phyloP scores from a whole-genome alignment of 345 rosid species.

The Punica granatum region DNA sequence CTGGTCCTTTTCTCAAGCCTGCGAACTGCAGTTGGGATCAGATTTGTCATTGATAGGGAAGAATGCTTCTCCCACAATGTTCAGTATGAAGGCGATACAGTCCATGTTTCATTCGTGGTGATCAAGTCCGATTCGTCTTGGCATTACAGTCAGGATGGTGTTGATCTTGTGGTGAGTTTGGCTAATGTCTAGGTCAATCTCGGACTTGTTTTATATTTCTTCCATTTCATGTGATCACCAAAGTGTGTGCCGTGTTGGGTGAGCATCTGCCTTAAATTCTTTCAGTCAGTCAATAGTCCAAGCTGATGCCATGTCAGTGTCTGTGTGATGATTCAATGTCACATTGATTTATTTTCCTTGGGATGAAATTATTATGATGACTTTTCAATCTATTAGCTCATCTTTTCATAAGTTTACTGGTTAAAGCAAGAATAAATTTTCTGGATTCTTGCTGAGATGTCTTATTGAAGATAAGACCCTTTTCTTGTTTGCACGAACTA shows the following conservation, averaged over 20 bases:
- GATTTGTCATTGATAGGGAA: constrained; percentile 58
- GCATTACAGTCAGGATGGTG: constrained; percentile 45
- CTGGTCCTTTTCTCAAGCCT: constrained; percentile 26
- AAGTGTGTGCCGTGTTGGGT: not conserved
- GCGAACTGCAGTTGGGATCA: constrained; percentile 32
- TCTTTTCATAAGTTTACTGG: not conserved
- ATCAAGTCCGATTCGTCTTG: constrained; percentile 47
- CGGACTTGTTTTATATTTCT: not conserved
- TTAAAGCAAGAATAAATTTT: not conserved
- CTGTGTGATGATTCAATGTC: too few relatives aligned
- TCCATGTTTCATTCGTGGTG: constrained; percentile 59
- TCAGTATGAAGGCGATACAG: constrained; percentile 50
- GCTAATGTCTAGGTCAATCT: not conserved
- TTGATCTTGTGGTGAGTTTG: constrained; percentile 56
- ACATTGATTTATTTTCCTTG: too few relatives aligned
- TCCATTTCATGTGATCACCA: not conserved
- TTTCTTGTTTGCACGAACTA: not conserved
- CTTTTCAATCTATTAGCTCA: not conserved
- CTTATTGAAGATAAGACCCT: too few relatives aligned
- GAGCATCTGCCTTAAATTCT: not conserved
- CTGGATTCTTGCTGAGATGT: not conserved
- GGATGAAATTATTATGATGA: too few relatives aligned
- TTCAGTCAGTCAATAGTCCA: not conserved
- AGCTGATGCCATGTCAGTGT: not conserved
- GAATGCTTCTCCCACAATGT: constrained; percentile 63